Conservation (phyloP, 1,284 basidiomycete genomes). For the Irpex lacteus region DNA sequence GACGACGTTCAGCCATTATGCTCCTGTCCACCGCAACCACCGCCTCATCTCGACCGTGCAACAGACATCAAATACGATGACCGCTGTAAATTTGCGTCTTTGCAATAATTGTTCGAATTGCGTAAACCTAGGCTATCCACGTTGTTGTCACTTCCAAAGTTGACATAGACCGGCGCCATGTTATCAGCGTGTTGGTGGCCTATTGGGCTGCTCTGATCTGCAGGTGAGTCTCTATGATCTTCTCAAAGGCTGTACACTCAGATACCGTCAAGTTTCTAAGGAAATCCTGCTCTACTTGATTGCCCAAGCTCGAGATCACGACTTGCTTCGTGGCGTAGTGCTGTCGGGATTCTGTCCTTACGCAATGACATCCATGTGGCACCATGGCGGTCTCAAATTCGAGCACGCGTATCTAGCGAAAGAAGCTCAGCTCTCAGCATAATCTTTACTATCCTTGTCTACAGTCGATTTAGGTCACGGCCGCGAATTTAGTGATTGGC, state of each 20-base stretch:
- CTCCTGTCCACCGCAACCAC: too few species aligned
- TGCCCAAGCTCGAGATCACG: not conserved
- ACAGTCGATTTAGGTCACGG: not conserved
- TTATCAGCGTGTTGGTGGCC: too few species aligned
- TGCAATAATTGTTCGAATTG: not conserved
- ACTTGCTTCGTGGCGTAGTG: not conserved
- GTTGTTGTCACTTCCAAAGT: not conserved
- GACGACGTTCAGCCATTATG: too few species aligned
- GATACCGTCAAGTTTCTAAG: not conserved
- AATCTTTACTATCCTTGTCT: not conserved
- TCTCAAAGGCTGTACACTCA: not conserved
- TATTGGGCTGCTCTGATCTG: not conserved
- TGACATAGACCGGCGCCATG: too few species aligned
- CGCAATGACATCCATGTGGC: not conserved
- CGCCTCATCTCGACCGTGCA: not conserved
- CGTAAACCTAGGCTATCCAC: not conserved
- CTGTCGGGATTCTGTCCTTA: not conserved
- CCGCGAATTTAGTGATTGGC: not conserved
- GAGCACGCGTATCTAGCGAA: not conserved
- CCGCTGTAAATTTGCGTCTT: not conserved
- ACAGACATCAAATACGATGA: not conserved
- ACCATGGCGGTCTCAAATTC: too few species aligned
- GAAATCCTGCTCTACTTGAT: not conserved
- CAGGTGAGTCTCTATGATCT: not conserved
- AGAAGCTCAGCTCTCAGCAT: not conserved